A percentile compares a stretch with the other conserved stretches of the same genome.
phyloP scores from a whole-genome alignment of 2,329 filamentous ascomycete genomes.

The Monilinia vaccinii-corymbosi region DNA sequence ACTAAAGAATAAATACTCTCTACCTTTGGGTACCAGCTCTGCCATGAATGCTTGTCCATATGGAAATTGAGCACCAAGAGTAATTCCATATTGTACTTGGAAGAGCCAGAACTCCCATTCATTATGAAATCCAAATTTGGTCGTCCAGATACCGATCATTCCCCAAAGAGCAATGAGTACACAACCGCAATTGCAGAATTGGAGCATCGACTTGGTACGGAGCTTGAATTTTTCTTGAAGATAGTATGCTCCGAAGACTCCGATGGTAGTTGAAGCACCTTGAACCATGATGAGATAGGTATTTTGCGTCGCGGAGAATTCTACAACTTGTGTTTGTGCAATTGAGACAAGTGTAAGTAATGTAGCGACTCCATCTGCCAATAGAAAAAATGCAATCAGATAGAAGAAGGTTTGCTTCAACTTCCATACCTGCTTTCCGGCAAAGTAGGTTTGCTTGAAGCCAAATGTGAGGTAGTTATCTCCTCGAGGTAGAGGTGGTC shows the following conservation, averaged over 20 bases:
- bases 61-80: conserved; percentile 24
- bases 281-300: conserved; percentile 27
- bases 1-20: conserved; percentile 29
- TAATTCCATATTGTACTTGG: conserved; percentile 23
- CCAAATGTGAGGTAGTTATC: conserved; percentile 27
- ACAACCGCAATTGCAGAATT: conserved; percentile 23
- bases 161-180: conserved; percentile 25
- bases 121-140: conserved; percentile 26
- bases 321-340: conserved; percentile 26
- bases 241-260: conserved; percentile 23
- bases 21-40: conserved; percentile 25
- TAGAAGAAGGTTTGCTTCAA: conserved; percentile 28
- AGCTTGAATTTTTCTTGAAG: conserved; percentile 23
- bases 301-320: conserved; percentile 24
- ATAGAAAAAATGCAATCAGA: conserved; percentile 26
- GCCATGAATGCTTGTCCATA: conserved; percentile 29
- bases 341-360: conserved; percentile 23
- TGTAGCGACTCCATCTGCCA: conserved; percentile 26
- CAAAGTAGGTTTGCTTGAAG: conserved; percentile 26
- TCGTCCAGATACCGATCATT: conserved; percentile 27
- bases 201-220: conserved; percentile 27
- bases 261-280: conserved; percentile 20
- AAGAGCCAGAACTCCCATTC: conserved; percentile 29
- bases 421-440: conserved; percentile 22
- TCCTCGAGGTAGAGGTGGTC: conserved; percentile 22